A percentile compares a stretch with the other conserved stretches of the same genome.
phyloP scores from a whole-genome alignment of 192 early-diverging fungal species.

The Coemansia sp. region DNA sequence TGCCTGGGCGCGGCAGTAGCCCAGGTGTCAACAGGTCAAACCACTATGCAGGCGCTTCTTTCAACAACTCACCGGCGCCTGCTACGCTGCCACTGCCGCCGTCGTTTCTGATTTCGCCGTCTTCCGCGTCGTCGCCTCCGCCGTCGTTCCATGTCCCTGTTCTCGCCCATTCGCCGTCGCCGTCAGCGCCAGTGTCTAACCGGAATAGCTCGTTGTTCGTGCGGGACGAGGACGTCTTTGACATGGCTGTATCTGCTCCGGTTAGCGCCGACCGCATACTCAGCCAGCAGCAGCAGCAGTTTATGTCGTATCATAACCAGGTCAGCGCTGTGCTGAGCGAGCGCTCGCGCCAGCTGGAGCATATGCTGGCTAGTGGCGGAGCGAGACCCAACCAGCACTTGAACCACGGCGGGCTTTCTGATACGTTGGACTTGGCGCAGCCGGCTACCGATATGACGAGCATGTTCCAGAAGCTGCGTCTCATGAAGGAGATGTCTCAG shows the following conservation, averaged over 20 bases:
- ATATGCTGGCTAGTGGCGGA: constrained; percentile 22
- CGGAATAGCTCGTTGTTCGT: background rate
- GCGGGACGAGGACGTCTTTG: constrained; percentile 46
- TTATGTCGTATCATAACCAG: background rate
- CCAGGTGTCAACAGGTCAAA: constrained; percentile 12
- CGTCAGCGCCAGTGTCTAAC: background rate
- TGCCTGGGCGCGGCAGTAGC: constrained; percentile 15
- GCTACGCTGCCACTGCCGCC: constrained; percentile 45
- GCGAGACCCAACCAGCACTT: background rate
- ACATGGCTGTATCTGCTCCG: background rate
- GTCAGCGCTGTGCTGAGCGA: constrained; percentile 25
- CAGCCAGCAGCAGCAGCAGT: constrained; percentile 10
- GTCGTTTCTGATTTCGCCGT: constrained; percentile 31
- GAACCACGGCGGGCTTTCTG: constrained; percentile 15
- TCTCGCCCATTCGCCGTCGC: background rate
- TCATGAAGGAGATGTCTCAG: constrained; percentile 34
- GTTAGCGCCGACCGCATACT: constrained; percentile 11
- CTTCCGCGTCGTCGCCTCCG: background rate
- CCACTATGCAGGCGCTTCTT: constrained; percentile 49
- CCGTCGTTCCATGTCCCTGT: background rate
- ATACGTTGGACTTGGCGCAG: constrained; percentile 20
- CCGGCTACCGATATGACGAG: constrained; percentile 17
- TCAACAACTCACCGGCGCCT: constrained; percentile 51
- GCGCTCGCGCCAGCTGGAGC: constrained; percentile 39
- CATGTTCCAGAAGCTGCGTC: constrained; percentile 48